Percentiles rank a stretch among this genome's conserved stretches.
phyloP scores from a whole-genome alignment of 805 yeast genomes.

The Metschnikowia matae region DNA sequence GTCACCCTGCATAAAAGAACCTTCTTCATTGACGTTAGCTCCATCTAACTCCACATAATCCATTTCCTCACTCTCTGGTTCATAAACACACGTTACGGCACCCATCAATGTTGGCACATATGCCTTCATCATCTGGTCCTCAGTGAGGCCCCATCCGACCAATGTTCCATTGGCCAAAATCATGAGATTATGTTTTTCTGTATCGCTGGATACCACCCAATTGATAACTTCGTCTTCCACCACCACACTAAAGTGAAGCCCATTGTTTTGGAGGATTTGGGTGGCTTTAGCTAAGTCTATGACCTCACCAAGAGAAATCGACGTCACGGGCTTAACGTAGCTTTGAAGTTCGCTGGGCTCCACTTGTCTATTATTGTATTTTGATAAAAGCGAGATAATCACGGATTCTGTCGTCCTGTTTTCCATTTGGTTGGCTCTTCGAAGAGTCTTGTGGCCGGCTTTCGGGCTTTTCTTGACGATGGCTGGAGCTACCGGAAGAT shows the following conservation, averaged over 20 bases:
- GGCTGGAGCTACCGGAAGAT: constrained; percentile 1
- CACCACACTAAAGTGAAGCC: constrained; percentile 22
- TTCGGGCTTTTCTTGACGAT: constrained; percentile 7
- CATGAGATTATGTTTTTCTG: constrained; percentile 49
- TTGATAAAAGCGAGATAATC: constrained; percentile 15
- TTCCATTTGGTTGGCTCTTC: constrained; percentile 25
- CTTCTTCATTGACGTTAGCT: constrained; percentile 26
- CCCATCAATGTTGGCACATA: constrained; percentile 50
- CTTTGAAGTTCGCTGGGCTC: constrained; percentile 23
- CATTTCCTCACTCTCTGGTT: constrained; percentile 78
- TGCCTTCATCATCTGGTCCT: constrained; percentile 42
- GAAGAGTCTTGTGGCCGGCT: constrained; percentile 10
- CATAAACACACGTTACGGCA: constrained; percentile 41
- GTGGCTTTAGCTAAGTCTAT: constrained; percentile 54
- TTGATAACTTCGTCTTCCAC: constrained; percentile 68
- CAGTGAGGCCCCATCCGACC: constrained; percentile 79
- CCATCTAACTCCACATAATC: constrained; percentile 57
- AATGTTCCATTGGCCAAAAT: constrained; percentile 73
- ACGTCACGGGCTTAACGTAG: constrained; percentile 50
- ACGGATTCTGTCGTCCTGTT: constrained; percentile 13
- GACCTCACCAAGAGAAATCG: constrained; percentile 68
- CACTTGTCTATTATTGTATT: constrained; percentile 15
- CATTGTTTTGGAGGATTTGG: constrained; percentile 29
- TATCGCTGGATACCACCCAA: constrained; percentile 29
- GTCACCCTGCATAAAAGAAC: constrained; percentile 58